phyloP scores from a whole-genome alignment of 148 eudicot species.

The Camellia sinensis region DNA sequence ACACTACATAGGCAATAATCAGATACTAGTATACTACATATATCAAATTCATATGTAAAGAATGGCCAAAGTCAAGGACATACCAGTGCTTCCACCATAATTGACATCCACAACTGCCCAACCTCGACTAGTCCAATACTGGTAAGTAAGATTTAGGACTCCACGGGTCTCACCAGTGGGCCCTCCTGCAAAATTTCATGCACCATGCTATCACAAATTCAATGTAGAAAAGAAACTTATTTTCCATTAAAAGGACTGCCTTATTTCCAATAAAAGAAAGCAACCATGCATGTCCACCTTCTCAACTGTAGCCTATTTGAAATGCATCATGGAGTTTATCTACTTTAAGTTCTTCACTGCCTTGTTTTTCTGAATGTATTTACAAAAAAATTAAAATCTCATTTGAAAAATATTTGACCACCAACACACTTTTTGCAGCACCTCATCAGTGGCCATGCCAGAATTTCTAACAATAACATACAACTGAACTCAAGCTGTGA shows the following conservation, averaged over 20 bases:
- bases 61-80: conserved; percentile 15
- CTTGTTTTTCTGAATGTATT: not conserved
- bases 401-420: not conserved
- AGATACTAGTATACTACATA: not conserved
- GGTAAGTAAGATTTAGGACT: conserved; percentile 67
- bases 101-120: conserved; percentile 98
- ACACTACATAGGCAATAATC: not conserved
- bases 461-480: not conserved
- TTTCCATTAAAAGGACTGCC: not conserved
- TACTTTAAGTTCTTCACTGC: not conserved
- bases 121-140: conserved; percentile 98
- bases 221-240: not conserved
- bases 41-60: not conserved
- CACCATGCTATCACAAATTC: conserved; percentile 1
- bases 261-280: not conserved
- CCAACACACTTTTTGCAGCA: not conserved
- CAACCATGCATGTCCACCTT: not conserved
- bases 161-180: conserved; percentile 87
- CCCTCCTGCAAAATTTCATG: conserved; percentile 56
- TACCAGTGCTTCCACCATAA: conserved; percentile 97
- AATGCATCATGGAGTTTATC: not conserved
- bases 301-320: not conserved
- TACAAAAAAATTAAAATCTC: not conserved
- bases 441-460: not conserved
- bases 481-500: not conserved